Conservation (phyloP, 2,329 filamentous ascomycete species). For the Pyricularia grisea region DNA sequence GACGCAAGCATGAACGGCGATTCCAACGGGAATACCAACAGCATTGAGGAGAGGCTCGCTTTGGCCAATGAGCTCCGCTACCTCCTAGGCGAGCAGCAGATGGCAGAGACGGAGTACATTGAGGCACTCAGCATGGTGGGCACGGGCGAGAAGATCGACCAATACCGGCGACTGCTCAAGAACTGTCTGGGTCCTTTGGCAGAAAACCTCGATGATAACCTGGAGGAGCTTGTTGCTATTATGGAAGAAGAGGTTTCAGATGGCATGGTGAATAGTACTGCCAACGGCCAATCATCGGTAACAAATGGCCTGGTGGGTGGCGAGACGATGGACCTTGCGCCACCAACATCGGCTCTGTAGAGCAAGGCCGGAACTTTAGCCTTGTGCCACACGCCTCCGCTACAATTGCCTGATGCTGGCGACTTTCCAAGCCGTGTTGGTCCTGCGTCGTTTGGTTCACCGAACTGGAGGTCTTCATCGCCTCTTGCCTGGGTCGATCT, state of each 20-base stretch:
- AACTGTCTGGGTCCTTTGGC: conserved; percentile 60
- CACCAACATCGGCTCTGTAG: conserved; percentile 3
- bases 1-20: conserved; percentile 19
- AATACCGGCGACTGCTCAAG: conserved; percentile 61
- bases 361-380: background rate
- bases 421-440: background rate
- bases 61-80: conserved; percentile 49
- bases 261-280: conserved; percentile 12
- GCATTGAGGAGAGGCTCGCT: conserved; percentile 44
- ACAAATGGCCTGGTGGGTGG: background rate
- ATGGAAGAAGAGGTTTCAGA: conserved; percentile 53
- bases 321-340: conserved; percentile 4
- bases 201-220: conserved; percentile 57
- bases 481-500: background rate
- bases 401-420: background rate
- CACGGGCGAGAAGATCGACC: conserved; percentile 62
- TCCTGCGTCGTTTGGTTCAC: background rate
- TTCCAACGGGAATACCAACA: conserved; percentile 25
- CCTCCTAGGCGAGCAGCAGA: conserved; percentile 49
- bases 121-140: conserved; percentile 59
- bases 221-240: conserved; percentile 51
- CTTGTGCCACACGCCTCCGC: background rate
- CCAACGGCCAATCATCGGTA: background rate
- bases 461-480: background rate
- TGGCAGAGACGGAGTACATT: conserved; percentile 58